phyloP scores from a whole-genome alignment of 306 rosid species.

The Acacia acuminata region DNA sequence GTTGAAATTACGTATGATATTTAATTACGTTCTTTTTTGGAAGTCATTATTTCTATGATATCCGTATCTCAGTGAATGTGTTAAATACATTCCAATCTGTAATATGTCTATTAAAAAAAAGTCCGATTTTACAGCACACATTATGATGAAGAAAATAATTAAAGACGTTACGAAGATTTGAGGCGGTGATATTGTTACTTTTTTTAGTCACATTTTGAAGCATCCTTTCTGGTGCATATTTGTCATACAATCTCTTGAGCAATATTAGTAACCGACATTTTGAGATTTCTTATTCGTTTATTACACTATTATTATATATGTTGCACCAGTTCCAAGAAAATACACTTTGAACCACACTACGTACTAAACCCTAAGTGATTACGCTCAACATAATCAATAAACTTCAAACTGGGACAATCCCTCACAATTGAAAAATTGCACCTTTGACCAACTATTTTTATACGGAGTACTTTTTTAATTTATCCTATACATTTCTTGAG shows the following conservation, averaged over 20 bases:
- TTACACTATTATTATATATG: background rate
- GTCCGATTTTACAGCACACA: background rate
- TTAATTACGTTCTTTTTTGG: background rate
- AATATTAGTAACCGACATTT: background rate
- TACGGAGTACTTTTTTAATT: background rate
- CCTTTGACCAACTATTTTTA: background rate
- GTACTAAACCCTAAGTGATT: background rate
- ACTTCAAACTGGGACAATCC: background rate
- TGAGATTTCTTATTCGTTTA: background rate
- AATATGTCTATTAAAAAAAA: background rate
- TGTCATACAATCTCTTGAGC: background rate
- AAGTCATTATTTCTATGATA: background rate
- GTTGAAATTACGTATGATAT: background rate
- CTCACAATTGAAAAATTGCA: background rate
- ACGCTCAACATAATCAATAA: background rate
- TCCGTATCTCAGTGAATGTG: background rate
- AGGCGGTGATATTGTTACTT: background rate
- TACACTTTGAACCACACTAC: background rate
- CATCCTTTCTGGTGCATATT: background rate
- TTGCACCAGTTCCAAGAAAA: background rate
- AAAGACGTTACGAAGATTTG: background rate
- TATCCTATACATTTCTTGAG: background rate
- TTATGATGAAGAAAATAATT: background rate
- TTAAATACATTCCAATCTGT: background rate
- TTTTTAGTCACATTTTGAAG: conserved; percentile 6